Evolutionary conservation across 352 stramenopile genomes (phyloP), one percentile per base, ranked within the genome.

Genomic region (Phytophthora aleatoria): DNA sequence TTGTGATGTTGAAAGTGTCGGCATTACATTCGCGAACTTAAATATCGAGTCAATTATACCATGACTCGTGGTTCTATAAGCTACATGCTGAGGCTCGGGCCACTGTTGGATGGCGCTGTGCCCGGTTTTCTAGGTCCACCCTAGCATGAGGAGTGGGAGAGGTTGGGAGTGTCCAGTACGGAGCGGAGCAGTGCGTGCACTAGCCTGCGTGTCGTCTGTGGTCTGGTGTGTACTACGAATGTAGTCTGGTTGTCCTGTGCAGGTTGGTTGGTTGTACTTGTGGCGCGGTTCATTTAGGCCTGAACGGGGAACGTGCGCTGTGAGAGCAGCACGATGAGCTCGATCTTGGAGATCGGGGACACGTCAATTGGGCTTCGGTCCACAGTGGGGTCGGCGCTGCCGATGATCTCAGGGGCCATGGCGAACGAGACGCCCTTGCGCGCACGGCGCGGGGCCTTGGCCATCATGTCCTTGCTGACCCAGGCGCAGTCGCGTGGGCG

Each of bases 281-380:
- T 20, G 20, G 20, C 20, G 20, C 20, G 20, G 20, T 20, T 20
- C 47, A 50, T 63, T 56, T 67, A 77, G n/a, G 65, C 71, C 51
- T 77, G 73, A 35, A 74, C 65, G 8, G 85, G 85, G 54, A 94
- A 94, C 27, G 73, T 89, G 63, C 85, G 83, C 67, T 92, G 79
- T 30, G 79, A 88, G 31, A 92, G 76, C 57, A 94, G 69, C 43
- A 89, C 59, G 16, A 92, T 38, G 51, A 94, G 74, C 69, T 94
- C 86, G 48, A 92, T 50, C 66, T 90, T 81, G 30, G 80, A 87
- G 58, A 92, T 71, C 28, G 83, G 83, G n/a, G 83, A 87, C 43
- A 92, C 83, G 57, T 90, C 73, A 43, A 94, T 92, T 16, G 83
- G 79, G 15, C 79, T 78, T 59, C 86, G 86, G 70, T 94, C 86